Base-by-base conservation (phyloP, 2,329 filamentous ascomycete species). In the Apiospora phragmitis region DNA sequence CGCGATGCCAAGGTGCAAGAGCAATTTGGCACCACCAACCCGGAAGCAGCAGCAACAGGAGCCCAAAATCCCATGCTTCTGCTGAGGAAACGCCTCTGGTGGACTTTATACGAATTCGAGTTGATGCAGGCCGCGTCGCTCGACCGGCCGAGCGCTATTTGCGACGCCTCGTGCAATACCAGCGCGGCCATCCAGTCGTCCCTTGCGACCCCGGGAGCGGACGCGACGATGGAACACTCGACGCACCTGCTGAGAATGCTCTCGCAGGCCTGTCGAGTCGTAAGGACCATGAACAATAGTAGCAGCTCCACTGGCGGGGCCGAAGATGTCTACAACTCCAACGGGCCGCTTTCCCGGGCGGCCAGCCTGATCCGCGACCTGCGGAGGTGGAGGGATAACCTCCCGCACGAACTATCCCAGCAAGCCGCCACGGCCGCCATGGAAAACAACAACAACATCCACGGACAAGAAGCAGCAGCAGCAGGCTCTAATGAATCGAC, bases 61-160 rank as follows among this genome's bases (percentile, higher is more conserved):
- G 72, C 80, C 78, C 51, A 76, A 79, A 21, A 81, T 79, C 70
- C 76, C 76, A 1, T 73, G 73, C 73, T 80, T 47, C 75, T 77
- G 47, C 72, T 78, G 6, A 72, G 78, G 16, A 79, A 78, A 42
- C 76, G 76, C 29, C 72, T 80, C 8, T 80, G 78, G 78, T 80
- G 79, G 79, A 80, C 79, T 8, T 70, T 80, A 16, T 80, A 80
- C 69, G 71, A 74, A 4, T 80, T 80, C 65, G 79, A 80, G 71
- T 80, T 80, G 70, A 80, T 83, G 77, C 80, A 83, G 71, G 82
- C 83, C 21, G 81, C 82, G 26, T 81, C 82, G 29, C 81, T 83
- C 72, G 81, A 84, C 75, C 80, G 83, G 1, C 83, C 83, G 0
- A 83, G 82, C 71, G 81, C 82, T 21, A 83, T 84, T 41, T 80